These are phyloP conservation scores for Macrocystidia cucumis DNA, from an alignment of 1,284 basidiomycete species.

Conservation along the genomic window DNA sequence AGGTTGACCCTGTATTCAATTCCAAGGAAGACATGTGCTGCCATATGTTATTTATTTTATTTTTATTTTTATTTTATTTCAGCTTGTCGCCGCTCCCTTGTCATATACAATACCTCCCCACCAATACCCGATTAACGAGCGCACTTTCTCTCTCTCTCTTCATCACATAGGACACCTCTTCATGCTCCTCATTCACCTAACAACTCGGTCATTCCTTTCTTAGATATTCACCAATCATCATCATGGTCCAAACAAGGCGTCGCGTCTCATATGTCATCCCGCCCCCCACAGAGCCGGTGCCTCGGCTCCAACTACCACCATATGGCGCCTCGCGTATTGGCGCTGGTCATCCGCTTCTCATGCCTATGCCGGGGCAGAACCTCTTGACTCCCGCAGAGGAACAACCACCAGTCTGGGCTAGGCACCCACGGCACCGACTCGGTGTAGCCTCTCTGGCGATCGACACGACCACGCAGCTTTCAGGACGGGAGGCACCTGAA, in stretches of 20 bases:
- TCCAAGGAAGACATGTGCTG: too few relatives aligned
- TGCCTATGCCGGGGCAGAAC: conserved; percentile 24
- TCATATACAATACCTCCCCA: too few relatives aligned
- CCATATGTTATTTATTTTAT: too few relatives aligned
- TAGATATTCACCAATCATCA: too few relatives aligned
- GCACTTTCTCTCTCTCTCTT: too few relatives aligned
- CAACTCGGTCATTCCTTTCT: too few relatives aligned
- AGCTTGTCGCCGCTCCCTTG: too few relatives aligned
- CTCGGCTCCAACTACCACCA: conserved; percentile 66
- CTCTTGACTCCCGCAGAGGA: conserved; percentile 12
- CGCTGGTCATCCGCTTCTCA: conserved; percentile 56
- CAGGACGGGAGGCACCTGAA: conserved; percentile 55
- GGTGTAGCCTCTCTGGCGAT: conserved; percentile 82
- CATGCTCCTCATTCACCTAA: too few relatives aligned
- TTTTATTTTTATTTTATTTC: too few relatives aligned
- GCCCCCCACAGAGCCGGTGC: conserved; percentile 53
- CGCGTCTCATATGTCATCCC: conserved; percentile 87
- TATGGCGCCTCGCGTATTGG: conserved; percentile 54
- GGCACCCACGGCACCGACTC: conserved; percentile 78
- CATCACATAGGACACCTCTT: too few relatives aligned
- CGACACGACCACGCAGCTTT: conserved; percentile 75
- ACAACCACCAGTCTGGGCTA: conserved; percentile 17
- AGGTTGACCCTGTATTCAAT: too few relatives aligned
- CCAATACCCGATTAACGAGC: too few relatives aligned
- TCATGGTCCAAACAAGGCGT: conserved; percentile 35